phyloP scores from a whole-genome alignment of 352 stramenopile species.

The Globisporangium recalcitrans region DNA sequence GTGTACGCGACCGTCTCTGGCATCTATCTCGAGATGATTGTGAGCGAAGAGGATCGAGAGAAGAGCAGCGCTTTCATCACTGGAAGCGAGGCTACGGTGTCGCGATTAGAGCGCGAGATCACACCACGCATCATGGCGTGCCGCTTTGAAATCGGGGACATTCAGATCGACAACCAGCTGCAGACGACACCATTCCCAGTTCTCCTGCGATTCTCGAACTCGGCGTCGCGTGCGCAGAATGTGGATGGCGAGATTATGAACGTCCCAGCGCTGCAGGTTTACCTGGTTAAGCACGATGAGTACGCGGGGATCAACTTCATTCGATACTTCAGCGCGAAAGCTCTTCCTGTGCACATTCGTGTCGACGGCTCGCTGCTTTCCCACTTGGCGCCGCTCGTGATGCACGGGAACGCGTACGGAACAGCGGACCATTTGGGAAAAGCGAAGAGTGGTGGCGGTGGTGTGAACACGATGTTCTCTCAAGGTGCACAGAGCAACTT shows the following conservation, averaged over 20 bases:
- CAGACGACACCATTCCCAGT: conserved; percentile 79
- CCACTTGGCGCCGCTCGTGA: conserved; percentile 61
- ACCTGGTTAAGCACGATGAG: conserved; percentile 80
- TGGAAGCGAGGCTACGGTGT: conserved; percentile 36
- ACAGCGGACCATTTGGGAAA: conserved; percentile 16
- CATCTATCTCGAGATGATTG: conserved; percentile 54
- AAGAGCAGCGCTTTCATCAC: conserved; percentile 36
- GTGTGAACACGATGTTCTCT: conserved; percentile 16
- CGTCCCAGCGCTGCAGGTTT: conserved; percentile 67
- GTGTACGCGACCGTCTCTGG: conserved; percentile 71
- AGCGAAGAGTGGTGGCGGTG: conserved; percentile 24
- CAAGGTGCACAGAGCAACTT: conserved; percentile 40
- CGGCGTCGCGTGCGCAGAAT: conserved; percentile 36
- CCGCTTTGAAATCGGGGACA: conserved; percentile 64
- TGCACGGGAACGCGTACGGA: conserved; percentile 44
- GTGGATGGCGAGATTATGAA: conserved; percentile 48
- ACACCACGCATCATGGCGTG: conserved; percentile 51
- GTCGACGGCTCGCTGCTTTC: conserved; percentile 80
- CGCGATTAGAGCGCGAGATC: conserved; percentile 51
- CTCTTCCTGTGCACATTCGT: conserved; percentile 73
- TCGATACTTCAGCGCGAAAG: conserved; percentile 65
- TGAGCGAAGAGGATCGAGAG: conserved; percentile 39
- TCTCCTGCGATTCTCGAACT: conserved; percentile 76
- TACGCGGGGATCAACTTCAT: conserved; percentile 87
- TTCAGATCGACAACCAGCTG: conserved; percentile 88